phyloP scores from a whole-genome alignment of 148 eudicot species.

The Chenopodium album region DNA sequence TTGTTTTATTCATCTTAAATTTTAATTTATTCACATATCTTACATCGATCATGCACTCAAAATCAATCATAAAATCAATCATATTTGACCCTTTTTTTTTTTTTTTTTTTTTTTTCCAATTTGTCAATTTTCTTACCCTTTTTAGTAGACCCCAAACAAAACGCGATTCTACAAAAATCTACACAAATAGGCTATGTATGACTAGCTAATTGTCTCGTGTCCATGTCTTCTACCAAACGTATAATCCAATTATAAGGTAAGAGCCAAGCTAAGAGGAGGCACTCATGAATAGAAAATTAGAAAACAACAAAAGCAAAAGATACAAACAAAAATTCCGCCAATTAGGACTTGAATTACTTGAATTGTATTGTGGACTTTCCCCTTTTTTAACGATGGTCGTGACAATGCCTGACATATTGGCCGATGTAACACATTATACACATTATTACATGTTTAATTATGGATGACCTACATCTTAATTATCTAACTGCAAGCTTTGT shows the following conservation, averaged over 20 bases:
- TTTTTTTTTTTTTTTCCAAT: no score
- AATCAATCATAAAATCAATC: no score
- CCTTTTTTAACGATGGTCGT: background rate
- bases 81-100: no score
- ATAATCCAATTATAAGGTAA: background rate
- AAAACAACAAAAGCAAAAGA: background rate
- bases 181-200: background rate
- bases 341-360: background rate
- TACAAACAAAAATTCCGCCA: background rate
- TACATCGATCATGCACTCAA: no score
- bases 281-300: background rate
- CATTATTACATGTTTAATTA: background rate
- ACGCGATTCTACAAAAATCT: no score
- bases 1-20: no score
- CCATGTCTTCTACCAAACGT: background rate
- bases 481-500: conserved; percentile 8
- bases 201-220: background rate
- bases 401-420: conserved; percentile 4
- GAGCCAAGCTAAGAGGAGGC: background rate
- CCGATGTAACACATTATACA: background rate
- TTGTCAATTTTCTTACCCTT: no score
- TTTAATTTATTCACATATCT: no score
- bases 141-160: no score
- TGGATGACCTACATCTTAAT: conserved; percentile 19
- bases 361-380: background rate